These are phyloP conservation scores for Fraxinus anomala DNA, from an alignment of 257 asterid species.

Conservation along the genomic window DNA sequence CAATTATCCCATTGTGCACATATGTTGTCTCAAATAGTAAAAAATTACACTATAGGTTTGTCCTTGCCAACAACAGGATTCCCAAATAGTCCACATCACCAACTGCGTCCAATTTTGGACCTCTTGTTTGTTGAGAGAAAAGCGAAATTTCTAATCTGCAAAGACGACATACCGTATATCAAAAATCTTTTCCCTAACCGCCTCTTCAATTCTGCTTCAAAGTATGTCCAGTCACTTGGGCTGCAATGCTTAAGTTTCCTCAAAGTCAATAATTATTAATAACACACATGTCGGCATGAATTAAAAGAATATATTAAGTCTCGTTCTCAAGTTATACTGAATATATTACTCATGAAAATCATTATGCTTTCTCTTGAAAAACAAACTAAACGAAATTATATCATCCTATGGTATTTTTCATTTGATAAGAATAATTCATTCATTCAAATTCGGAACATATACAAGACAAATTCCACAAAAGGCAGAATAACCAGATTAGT, in stretches of 20 bases:
- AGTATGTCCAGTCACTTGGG: constrained; percentile 87
- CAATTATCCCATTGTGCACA: not conserved
- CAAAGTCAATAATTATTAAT: constrained; percentile 23
- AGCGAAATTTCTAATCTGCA: constrained; percentile 8
- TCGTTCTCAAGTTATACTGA: not conserved
- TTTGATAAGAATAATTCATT: not conserved
- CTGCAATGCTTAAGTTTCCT: constrained; percentile 51
- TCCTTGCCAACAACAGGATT: not conserved
- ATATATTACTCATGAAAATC: not conserved
- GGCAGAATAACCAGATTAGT: not conserved
- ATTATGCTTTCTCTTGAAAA: not conserved
- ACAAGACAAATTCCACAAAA: not conserved
- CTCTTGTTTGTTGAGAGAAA: constrained; percentile 13
- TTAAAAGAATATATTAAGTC: not conserved
- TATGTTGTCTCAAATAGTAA: not conserved
- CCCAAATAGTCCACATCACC: not conserved
- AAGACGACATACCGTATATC: constrained; percentile 55
- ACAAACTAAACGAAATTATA: not conserved
- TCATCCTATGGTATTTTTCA: not conserved
- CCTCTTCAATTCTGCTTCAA: constrained; percentile 78
- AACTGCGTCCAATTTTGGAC: not conserved
- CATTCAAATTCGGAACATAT: not conserved
- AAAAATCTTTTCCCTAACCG: constrained; percentile 71
- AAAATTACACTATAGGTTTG: not conserved
- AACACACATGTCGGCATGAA: not conserved